Evolutionary conservation across 257 asterid genomes (phyloP).

Genomic region (Primulina eburnea): DNA sequence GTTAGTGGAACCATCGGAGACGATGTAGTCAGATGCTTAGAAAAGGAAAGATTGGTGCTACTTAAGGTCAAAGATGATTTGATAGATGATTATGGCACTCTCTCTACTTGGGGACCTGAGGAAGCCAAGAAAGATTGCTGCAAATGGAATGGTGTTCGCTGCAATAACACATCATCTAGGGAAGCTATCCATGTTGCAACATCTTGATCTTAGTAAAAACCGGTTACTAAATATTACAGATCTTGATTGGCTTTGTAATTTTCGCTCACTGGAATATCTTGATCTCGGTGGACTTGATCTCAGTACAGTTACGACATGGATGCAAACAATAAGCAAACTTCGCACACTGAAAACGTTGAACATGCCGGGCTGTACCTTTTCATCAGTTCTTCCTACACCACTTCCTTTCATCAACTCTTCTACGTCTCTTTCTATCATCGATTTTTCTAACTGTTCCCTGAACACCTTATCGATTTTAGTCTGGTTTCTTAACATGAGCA

Average conservation of each 20-base stretch:
- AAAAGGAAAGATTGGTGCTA: constrained; percentile 25
- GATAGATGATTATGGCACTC: constrained; percentile 1
- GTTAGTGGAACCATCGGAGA: not conserved
- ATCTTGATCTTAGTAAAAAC: constrained; percentile 30
- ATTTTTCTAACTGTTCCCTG: not conserved
- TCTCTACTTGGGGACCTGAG: constrained; percentile 23
- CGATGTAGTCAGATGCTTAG: constrained; percentile 14
- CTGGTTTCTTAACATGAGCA: not conserved
- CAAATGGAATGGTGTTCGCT: constrained; percentile 28
- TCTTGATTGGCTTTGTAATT: constrained; percentile 25
- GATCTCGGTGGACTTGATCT: constrained; percentile 3
- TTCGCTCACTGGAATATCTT: constrained; percentile 20
- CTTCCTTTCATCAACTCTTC: not conserved
- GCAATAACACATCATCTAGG: constrained; percentile 24
- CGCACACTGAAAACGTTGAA: no score
- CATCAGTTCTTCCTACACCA: no score
- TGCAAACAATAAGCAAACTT: no score
- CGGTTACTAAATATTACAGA: not conserved
- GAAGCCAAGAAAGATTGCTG: constrained; percentile 23
- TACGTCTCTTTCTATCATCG: not conserved
- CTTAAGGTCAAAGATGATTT: constrained; percentile 26
- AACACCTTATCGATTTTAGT: not conserved
- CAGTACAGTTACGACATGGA: no score
- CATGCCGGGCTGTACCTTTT: no score
- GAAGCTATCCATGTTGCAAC: constrained; percentile 27